These are phyloP conservation scores for Wallacemonas rigidus DNA, from an alignment of 208 protist genomes.

Conservation along the genomic window DNA sequence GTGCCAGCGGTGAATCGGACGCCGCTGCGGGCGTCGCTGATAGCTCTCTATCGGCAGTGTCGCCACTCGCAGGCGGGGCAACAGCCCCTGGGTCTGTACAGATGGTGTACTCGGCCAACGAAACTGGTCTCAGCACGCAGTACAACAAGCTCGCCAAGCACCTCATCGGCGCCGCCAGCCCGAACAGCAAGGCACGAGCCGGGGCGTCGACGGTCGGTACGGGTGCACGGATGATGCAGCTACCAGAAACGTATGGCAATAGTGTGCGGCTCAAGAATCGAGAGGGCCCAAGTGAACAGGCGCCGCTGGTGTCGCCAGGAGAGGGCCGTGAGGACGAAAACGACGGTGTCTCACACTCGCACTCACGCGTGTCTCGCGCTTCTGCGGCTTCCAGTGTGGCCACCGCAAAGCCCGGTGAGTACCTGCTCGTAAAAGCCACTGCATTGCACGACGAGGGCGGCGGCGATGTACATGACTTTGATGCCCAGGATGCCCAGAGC, in stretches of 20 bases:
- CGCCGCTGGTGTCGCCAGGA: neutral
- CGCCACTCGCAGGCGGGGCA: neutral
- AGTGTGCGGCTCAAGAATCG: constrained; percentile 33
- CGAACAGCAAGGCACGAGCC: neutral
- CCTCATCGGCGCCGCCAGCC: constrained; percentile 8
- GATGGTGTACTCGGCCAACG: constrained; percentile 5
- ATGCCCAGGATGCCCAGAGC: neutral
- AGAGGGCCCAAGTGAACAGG: constrained; percentile 6
- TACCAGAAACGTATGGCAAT: constrained; percentile 55
- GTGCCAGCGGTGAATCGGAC: neutral
- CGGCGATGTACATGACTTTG: neutral
- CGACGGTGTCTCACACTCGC: neutral
- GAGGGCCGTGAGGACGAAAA: neutral
- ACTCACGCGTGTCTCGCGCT: neutral
- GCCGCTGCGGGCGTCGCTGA: too few species aligned
- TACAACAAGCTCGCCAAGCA: constrained; percentile 26
- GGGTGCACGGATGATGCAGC: constrained; percentile 17
- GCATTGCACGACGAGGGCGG: neutral
- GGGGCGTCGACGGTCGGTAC: neutral
- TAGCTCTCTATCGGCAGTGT: too few species aligned
- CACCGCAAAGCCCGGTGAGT: neutral
- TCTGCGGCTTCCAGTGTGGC: neutral
- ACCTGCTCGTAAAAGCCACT: neutral
- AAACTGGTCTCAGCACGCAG: constrained; percentile 13
- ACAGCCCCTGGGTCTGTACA: constrained; percentile 5